A percentile compares a stretch with the other conserved stretches of the same genome.
Conservation (phyloP, 768 basidiomycete species). For the Pholiota microspora region DNA sequence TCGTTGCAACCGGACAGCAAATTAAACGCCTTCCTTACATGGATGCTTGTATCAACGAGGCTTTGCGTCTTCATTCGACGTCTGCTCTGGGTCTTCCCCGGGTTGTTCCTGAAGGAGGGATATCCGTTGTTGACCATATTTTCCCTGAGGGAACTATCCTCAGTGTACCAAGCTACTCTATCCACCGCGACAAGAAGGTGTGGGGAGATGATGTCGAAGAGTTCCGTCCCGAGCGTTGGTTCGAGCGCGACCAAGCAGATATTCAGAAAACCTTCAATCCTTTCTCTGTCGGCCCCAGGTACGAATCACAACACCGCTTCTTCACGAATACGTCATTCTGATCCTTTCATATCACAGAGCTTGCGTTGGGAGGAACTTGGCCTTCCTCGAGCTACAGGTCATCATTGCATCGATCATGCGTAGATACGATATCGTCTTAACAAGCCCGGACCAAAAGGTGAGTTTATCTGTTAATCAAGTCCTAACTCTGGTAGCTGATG, state of each 20-base stretch:
- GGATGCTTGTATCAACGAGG: constrained; percentile 87
- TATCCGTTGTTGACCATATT: constrained; percentile 52
- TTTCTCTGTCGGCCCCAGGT: constrained; percentile 83
- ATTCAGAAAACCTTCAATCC: constrained; percentile 81
- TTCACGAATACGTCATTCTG: constrained; percentile 3
- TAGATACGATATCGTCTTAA: constrained; percentile 71
- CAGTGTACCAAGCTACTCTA: constrained; percentile 79
- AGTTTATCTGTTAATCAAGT: constrained; percentile 18
- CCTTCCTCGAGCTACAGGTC: constrained; percentile 73
- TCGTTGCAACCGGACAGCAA: constrained; percentile 59
- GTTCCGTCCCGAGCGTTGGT: constrained; percentile 85
- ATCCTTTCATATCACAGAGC: constrained; percentile 40
- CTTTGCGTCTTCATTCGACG: constrained; percentile 80
- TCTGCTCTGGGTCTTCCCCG: constrained; percentile 83
- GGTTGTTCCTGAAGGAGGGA: constrained; percentile 69
- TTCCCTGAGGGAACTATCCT: constrained; percentile 79
- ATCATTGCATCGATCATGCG: constrained; percentile 81
- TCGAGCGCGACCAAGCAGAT: constrained; percentile 59
- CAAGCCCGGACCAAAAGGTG: constrained; percentile 55
- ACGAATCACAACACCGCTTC: constrained; percentile 16
- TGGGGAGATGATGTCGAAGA: constrained; percentile 81
- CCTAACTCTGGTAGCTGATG: neutral
- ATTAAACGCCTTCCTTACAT: constrained; percentile 78
- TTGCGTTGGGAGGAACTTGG: constrained; percentile 84
- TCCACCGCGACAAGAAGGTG: constrained; percentile 66